A percentile compares a stretch with the other conserved stretches of the same genome.
phyloP scores from a whole-genome alignment of 192 early-diverging fungal genomes.

The Coemansia asiatica region DNA sequence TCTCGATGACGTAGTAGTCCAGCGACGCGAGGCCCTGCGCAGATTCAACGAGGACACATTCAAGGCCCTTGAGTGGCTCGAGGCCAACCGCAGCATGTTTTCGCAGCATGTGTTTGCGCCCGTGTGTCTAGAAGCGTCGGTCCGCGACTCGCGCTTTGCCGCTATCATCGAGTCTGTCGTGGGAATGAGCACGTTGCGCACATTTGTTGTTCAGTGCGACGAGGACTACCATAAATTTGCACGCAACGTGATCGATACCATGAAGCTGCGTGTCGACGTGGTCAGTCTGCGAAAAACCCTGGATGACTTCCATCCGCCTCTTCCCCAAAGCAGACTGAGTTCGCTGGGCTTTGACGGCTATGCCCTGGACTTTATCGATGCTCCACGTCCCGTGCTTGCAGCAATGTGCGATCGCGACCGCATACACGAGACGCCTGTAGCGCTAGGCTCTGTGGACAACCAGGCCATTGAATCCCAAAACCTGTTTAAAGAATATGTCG shows the following conservation, averaged over 20 bases:
- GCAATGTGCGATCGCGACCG: constrained; percentile 63
- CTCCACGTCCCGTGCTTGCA: constrained; percentile 61
- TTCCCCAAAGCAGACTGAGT: constrained; percentile 37
- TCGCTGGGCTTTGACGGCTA: constrained; percentile 74
- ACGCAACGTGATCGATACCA: constrained; percentile 62
- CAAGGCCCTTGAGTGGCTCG: constrained; percentile 69
- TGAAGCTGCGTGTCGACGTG: constrained; percentile 63
- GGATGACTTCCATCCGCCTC: constrained; percentile 31
- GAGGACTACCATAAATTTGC: constrained; percentile 77
- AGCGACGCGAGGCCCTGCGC: constrained; percentile 59
- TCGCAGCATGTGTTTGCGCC: constrained; percentile 73
- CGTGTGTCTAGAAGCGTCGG: constrained; percentile 66
- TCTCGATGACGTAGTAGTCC: constrained; percentile 60
- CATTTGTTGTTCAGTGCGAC: constrained; percentile 74
- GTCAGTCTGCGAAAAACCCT: constrained; percentile 49
- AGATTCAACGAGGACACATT: constrained; percentile 57
- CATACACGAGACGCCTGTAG: constrained; percentile 60
- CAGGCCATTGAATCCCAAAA: constrained; percentile 21
- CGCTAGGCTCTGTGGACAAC: constrained; percentile 39
- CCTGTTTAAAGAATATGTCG: constrained; percentile 46
- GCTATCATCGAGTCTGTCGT: constrained; percentile 65
- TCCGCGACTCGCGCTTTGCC: constrained; percentile 64
- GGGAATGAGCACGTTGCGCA: constrained; percentile 58
- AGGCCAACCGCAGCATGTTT: constrained; percentile 64
- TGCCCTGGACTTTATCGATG: constrained; percentile 73